phyloP scores from a whole-genome alignment of 2,329 filamentous ascomycete genomes.

The Aspergillus luchuensis region DNA sequence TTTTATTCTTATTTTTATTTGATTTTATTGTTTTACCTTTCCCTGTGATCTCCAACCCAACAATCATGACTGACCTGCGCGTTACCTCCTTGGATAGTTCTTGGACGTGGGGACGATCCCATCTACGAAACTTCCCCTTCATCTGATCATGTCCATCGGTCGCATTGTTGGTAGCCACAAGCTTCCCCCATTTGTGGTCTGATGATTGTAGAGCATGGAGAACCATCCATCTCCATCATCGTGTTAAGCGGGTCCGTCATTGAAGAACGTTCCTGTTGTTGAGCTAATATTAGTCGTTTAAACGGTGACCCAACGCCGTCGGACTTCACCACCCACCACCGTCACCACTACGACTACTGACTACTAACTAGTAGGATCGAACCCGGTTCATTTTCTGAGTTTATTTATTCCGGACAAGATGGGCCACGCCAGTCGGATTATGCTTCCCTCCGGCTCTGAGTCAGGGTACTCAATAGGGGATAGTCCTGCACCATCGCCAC shows the following conservation, averaged over 20 bases:
- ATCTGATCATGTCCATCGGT: conserved; percentile 4
- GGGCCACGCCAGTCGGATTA: conserved; percentile 1
- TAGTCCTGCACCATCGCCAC: conserved; percentile 15
- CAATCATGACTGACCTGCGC: conserved; percentile 8
- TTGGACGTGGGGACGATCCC: not conserved
- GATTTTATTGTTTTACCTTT: not conserved
- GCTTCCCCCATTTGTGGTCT: not conserved
- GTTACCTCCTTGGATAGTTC: not conserved
- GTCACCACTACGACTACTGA: not conserved
- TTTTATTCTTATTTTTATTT: too few species aligned
- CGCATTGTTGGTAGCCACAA: not conserved
- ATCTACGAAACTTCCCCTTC: not conserved
- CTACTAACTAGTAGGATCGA: not conserved
- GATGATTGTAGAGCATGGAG: not conserved
- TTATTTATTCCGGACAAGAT: conserved; percentile 3
- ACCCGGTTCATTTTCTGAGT: not conserved
- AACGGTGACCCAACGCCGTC: not conserved
- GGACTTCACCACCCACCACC: not conserved
- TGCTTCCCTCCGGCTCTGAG: conserved; percentile 2
- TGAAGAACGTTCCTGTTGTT: not conserved
- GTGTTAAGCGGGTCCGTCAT: not conserved
- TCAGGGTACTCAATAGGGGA: conserved; percentile 15
- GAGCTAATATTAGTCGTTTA: not conserved
- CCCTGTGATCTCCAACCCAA: conserved; percentile 2
- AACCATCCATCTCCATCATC: not conserved